Conservation (phyloP, 2,329 filamentous ascomycete genomes). For the Nemania sp. region DNA sequence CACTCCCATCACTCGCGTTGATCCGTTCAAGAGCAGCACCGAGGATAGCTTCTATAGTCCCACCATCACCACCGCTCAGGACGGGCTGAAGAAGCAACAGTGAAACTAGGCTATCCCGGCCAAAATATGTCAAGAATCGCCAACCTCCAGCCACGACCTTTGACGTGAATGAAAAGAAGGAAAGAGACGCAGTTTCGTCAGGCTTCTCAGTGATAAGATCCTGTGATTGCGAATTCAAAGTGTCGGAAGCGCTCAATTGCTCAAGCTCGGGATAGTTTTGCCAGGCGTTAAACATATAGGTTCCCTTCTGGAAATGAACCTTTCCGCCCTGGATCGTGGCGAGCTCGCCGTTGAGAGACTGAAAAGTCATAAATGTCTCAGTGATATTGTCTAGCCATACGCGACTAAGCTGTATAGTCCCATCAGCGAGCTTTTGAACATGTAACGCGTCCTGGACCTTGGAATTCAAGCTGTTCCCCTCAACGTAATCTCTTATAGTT, state of each 20-base stretch:
- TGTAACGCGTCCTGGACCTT: slow-evolving; percentile 67
- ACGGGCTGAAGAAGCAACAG: slow-evolving; percentile 68
- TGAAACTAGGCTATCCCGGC: slow-evolving; percentile 73
- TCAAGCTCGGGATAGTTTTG: slow-evolving; percentile 72
- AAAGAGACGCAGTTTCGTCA: slow-evolving; percentile 64
- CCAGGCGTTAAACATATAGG: slow-evolving; percentile 68
- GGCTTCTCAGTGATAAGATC: slow-evolving; percentile 59
- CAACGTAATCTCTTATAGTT: slow-evolving; percentile 72
- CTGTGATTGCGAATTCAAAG: slow-evolving; percentile 62
- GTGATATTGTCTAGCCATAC: slow-evolving; percentile 73
- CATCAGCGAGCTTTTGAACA: slow-evolving; percentile 54
- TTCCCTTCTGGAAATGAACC: slow-evolving; percentile 61
- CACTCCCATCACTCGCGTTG: slow-evolving; percentile 69
- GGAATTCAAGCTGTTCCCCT: slow-evolving; percentile 66
- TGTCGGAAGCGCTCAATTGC: slow-evolving; percentile 62
- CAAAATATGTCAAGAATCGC: slow-evolving; percentile 76
- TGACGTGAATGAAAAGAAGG: slow-evolving; percentile 72
- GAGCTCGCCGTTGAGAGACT: slow-evolving; percentile 49
- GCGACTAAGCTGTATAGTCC: slow-evolving; percentile 62
- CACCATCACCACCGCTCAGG: slow-evolving; percentile 65
- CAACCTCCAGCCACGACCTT: slow-evolving; percentile 74
- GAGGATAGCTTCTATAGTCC: slow-evolving; percentile 71
- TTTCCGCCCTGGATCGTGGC: slow-evolving; percentile 58
- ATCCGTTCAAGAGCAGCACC: slow-evolving; percentile 70
- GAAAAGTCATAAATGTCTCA: slow-evolving; percentile 64